Evolutionary conservation across 2,329 filamentous ascomycete genomes (phyloP).

Genomic region (Blumeria hordei): DNA sequence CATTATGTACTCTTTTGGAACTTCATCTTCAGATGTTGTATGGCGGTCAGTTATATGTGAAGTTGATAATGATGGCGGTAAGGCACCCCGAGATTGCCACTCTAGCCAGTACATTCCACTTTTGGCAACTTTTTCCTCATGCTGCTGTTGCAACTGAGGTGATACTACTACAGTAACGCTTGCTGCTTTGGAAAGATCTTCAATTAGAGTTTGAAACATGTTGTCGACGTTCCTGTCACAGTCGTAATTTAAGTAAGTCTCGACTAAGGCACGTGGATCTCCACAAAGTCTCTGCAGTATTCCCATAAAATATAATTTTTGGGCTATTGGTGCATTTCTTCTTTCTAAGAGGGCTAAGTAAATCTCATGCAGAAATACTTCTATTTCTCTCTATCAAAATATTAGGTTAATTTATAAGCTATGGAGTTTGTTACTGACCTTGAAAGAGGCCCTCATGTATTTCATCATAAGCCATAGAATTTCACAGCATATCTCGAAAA

Average conservation of each 20-base stretch:
- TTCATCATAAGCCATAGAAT: conserved; percentile 97
- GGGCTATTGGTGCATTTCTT: conserved; percentile 61
- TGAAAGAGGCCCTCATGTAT: conserved; percentile 77
- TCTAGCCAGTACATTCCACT: conserved; percentile 32
- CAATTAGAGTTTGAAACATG: conserved; percentile 85
- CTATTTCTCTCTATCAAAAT: conserved; percentile 56
- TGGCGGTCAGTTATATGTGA: conserved; percentile 20
- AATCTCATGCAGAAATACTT: conserved; percentile 94
- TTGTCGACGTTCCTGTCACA: conserved; percentile 92
- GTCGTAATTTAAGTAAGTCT: conserved; percentile 95
- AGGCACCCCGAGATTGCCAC: conserved; percentile 66
- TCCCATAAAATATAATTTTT: conserved; percentile 79
- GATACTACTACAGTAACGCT: conserved; percentile 56
- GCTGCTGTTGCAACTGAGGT: conserved; percentile 57
- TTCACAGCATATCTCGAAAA: conserved; percentile 90
- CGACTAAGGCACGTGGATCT: conserved; percentile 73
- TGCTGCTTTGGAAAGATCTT: conserved; percentile 74
- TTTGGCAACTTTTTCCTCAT: conserved; percentile 47
- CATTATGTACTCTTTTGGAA: conserved; percentile 72
- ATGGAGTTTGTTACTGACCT: conserved; percentile 27
- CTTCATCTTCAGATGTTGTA: conserved; percentile 37
- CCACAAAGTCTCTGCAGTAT: conserved; percentile 64
- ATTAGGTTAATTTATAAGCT: conserved; percentile 3
- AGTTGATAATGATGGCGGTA: conserved; percentile 60
- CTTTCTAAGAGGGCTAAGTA: conserved; percentile 82